Evolutionary conservation across 495 filamentous ascomycete genomes (phyloP).

Genomic region (Ascodesmis nigricans): DNA sequence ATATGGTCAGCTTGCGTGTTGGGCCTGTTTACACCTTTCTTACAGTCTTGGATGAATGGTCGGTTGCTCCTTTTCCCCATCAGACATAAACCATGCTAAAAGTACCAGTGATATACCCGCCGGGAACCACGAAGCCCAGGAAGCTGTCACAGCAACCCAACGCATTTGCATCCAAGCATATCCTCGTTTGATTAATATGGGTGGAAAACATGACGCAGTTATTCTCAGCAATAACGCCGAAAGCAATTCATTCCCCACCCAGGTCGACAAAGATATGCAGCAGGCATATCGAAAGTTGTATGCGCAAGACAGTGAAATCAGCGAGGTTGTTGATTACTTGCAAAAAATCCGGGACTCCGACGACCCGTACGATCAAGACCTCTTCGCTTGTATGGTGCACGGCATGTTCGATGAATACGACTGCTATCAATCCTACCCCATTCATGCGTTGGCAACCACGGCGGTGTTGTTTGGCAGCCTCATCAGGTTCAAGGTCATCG

Average conservation of each 20-base stretch:
- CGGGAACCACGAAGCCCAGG: constrained; percentile 18
- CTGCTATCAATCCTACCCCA: constrained; percentile 81
- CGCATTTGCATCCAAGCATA: constrained; percentile 77
- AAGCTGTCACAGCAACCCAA: constrained; percentile 34
- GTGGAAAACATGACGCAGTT: constrained; percentile 71
- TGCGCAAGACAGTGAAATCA: constrained; percentile 57
- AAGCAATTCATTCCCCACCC: constrained; percentile 53
- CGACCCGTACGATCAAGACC: constrained; percentile 65
- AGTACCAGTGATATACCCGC: too few relatives aligned
- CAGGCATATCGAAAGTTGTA: constrained; percentile 95
- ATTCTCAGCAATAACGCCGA: constrained; percentile 65
- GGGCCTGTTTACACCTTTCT: constrained; percentile 69
- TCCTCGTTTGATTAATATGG: constrained; percentile 90
- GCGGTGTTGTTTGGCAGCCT: constrained; percentile 94
- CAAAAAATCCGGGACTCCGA: constrained; percentile 65
- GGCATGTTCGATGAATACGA: constrained; percentile 93
- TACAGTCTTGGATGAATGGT: constrained; percentile 46
- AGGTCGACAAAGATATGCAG: constrained; percentile 76
- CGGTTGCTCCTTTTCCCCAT: constrained; percentile 9
- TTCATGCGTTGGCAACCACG: constrained; percentile 81
- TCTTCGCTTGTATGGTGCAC: constrained; percentile 97
- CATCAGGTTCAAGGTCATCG: constrained; percentile 75
- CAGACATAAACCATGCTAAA: too few relatives aligned
- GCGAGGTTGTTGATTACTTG: constrained; percentile 59
- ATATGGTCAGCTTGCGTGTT: constrained; percentile 47